These are phyloP conservation scores for Cercospora zeae-maydis DNA, from an alignment of 2,329 filamentous ascomycete genomes.

Conservation along the genomic window DNA sequence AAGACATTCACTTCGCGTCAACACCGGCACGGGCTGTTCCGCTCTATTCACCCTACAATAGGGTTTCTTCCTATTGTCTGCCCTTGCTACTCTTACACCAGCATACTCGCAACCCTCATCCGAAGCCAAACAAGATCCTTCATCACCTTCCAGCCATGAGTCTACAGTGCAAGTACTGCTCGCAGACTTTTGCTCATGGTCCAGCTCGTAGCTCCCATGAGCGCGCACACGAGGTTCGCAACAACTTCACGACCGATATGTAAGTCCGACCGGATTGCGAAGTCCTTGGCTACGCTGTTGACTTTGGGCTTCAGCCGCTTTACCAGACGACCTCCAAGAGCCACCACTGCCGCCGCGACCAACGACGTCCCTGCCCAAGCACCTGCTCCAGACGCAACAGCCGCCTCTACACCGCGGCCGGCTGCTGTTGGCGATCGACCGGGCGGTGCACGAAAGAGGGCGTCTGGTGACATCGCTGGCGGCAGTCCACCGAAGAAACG, in stretches of 20 bases:
- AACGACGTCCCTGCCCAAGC: background rate
- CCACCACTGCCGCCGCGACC: background rate
- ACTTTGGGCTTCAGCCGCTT: background rate
- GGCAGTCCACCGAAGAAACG: background rate
- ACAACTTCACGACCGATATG: background rate
- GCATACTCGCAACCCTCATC: background rate
- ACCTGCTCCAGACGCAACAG: background rate
- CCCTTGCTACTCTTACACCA: background rate
- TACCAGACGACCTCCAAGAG: background rate
- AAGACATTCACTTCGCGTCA: background rate
- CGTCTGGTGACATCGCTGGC: background rate
- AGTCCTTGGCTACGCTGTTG: background rate
- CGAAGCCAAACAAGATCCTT: no score
- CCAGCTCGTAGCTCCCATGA: background rate
- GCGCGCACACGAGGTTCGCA: background rate
- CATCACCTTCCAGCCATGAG: background rate
- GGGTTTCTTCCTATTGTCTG: background rate
- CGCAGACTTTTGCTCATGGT: background rate
- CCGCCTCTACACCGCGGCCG: background rate
- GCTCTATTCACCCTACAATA: background rate
- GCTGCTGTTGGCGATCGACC: background rate
- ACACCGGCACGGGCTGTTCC: background rate
- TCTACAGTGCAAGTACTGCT: background rate
- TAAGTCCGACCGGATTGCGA: background rate
- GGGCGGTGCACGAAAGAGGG: background rate